A percentile compares a stretch with the other conserved stretches of the same genome.
Evolutionary conservation across 2,329 filamentous ascomycete species (phyloP).

Genomic region (Fusarium euwallaceae): DNA sequence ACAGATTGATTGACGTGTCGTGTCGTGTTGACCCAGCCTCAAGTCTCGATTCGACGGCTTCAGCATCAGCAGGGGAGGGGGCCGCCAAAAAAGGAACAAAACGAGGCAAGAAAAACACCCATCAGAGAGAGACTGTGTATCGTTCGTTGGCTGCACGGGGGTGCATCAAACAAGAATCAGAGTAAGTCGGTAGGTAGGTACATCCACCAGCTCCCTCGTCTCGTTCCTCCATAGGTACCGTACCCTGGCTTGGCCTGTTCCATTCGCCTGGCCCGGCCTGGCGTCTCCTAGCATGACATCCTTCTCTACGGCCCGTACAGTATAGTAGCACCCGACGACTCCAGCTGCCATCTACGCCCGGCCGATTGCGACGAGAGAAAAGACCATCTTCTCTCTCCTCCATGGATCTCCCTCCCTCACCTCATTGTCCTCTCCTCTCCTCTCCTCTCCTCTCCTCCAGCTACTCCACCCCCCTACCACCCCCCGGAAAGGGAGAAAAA

Average conservation of each 20-base stretch:
- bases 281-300: conserved; percentile 3
- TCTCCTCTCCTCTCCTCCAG: conserved; percentile 5
- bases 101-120: conserved; percentile 19
- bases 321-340: not conserved
- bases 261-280: not conserved
- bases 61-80: conserved; percentile 28
- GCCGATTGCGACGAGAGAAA: conserved; percentile 23
- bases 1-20: conserved; percentile 44
- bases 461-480: conserved; percentile 20
- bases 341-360: conserved; percentile 12
- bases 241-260: not conserved
- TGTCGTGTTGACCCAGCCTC: conserved; percentile 18
- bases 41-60: conserved; percentile 45
- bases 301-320: not conserved
- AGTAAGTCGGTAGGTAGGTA: not conserved
- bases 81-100: conserved; percentile 15
- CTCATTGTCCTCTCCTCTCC: conserved; percentile 14
- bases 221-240: no score
- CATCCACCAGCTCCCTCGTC: conserved; percentile 7
- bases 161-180: conserved; percentile 13
- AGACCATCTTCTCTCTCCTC: conserved; percentile 5
- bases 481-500: conserved; percentile 10
- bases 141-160: conserved; percentile 24
- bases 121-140: not conserved
- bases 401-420: not conserved